Evolutionary conservation across 495 filamentous ascomycete species (phyloP), one percentile per base, ranked within the genome.

Genomic region (Umbilicaria muhlenbergii): DNA sequence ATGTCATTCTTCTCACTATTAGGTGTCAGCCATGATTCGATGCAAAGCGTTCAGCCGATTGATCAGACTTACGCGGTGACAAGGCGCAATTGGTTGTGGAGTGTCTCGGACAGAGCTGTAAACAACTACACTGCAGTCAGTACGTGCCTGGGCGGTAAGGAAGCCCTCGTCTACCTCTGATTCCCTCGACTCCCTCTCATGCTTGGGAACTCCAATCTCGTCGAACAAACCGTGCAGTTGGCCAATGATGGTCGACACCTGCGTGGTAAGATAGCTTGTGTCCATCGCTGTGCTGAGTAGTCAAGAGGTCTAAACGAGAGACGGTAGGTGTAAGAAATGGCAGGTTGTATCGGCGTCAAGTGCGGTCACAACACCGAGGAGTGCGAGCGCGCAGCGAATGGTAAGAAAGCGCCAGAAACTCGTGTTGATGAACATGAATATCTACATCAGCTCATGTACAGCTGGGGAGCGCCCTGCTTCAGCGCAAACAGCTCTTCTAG

Each of bases 201-300:
- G 84, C 54, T 63, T 75, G 14, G 86, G 71, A 36, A 99, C 78
- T 32, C 91, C 91, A 52, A 99, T 95, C 50, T 96, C 89, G 61
- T 96, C 91, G 54, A 92, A 99, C 39, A 95, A 71, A 36, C 81
- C 81, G 64, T 95, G 88, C 37, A 99, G 70, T 62, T 93, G 83
- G 56, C 73, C 71, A 52, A 94, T 82, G 55, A 93, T 95, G 51
- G 76, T 87, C 51, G 84, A 84, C 60, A 95, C 84, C 73, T 95
- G 88, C 56, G 88, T 84, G 53, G 85, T 81, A 58, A 95, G 67
- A 57, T 92, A 89, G 58, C 80, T 81, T 39, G 86, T 85, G 63
- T 95, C 86, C 88, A 94, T 95, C 0, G 24, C 24, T 28, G 24
- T 6, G 5, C 24, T 28, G 24, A 28, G 24, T 5, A 5, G 24